These are phyloP conservation scores for Phyllosticta citribraziliensis DNA, from an alignment of 2,329 filamentous ascomycete species.

Conservation along the genomic window DNA sequence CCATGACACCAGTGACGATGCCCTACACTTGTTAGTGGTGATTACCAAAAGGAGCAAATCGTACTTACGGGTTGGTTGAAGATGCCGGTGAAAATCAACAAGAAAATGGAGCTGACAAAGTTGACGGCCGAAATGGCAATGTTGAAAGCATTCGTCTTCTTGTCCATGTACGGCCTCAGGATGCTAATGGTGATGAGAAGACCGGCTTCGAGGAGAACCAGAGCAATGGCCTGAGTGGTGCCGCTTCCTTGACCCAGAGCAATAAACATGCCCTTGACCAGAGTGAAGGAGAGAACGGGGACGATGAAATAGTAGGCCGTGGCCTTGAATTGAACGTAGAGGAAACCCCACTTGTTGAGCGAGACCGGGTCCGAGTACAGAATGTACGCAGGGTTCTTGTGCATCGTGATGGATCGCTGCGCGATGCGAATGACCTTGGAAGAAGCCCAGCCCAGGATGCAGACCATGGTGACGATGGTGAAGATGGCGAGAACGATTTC, in stretches of 20 bases:
- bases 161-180: conserved; percentile 94
- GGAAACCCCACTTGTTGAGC: conserved; percentile 95
- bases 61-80: conserved; percentile 66
- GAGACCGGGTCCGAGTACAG: conserved; percentile 91
- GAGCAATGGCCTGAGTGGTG: conserved; percentile 66
- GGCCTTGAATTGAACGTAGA: conserved; percentile 94
- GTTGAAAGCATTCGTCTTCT: conserved; percentile 95
- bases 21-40: conserved; percentile 34
- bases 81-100: conserved; percentile 78
- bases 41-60: background rate
- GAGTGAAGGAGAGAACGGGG: conserved; percentile 63
- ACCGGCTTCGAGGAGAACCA: conserved; percentile 72
- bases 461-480: conserved; percentile 72
- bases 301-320: conserved; percentile 94
- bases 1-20: conserved; percentile 78
- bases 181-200: conserved; percentile 70
- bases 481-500: conserved; percentile 81
- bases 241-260: conserved; percentile 64
- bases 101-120: conserved; percentile 81
- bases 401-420: conserved; percentile 77
- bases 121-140: conserved; percentile 85
- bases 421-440: conserved; percentile 85
- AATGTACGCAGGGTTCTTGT: conserved; percentile 95
- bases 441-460: conserved; percentile 74
- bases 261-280: conserved; percentile 87